Evolutionary conservation across 2,329 filamentous ascomycete genomes (phyloP).

Genomic region (Apiospora koreana): DNA sequence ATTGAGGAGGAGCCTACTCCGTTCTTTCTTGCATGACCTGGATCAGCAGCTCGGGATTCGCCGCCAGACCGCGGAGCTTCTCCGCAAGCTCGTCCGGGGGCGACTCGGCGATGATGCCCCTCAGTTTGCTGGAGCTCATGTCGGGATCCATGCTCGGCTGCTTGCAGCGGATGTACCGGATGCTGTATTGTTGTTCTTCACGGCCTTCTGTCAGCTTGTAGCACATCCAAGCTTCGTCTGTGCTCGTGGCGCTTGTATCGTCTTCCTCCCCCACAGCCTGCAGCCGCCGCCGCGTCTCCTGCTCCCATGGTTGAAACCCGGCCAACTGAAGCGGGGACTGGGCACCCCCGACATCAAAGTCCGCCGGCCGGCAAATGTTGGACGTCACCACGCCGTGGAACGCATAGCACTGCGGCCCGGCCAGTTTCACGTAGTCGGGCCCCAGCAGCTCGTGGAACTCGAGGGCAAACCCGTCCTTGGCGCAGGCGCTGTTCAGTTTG

Average conservation of each 20-base stretch:
- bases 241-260: too few relatives aligned
- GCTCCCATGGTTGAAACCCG: neutral
- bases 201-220: neutral
- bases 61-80: constrained; percentile 14
- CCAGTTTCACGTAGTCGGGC: constrained; percentile 5
- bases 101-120: constrained; percentile 13
- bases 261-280: neutral
- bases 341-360: neutral
- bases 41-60: constrained; percentile 19
- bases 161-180: neutral
- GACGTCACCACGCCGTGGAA: constrained; percentile 12
- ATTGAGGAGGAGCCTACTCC: too few relatives aligned
- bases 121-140: constrained; percentile 21
- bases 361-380: constrained; percentile 11
- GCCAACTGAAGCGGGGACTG: neutral
- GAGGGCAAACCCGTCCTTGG: neutral
- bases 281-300: neutral
- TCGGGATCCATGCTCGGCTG: constrained; percentile 14
- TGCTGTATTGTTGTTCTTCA: neutral
- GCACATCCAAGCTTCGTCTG: neutral
- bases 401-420: neutral
- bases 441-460: neutral
- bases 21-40: neutral
- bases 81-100: constrained; percentile 11
- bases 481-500: neutral